These are phyloP conservation scores for Akanthomyces muscarius DNA, from an alignment of 2,329 filamentous ascomycete species.

Conservation along the genomic window DNA sequence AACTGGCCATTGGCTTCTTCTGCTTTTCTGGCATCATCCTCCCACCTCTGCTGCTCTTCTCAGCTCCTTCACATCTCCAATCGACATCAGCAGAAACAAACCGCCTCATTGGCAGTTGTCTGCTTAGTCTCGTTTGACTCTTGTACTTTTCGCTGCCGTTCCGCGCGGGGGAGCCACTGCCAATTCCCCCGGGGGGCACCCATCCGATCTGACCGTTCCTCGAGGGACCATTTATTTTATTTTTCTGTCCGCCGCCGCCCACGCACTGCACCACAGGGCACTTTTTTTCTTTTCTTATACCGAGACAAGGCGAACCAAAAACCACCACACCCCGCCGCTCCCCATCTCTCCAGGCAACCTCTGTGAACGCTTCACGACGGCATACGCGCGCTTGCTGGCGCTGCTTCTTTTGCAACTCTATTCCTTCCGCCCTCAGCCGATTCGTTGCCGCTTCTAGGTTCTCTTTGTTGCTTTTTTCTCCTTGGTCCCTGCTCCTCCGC, in stretches of 20 bases:
- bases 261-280: neutral
- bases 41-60: neutral
- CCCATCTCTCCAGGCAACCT: constrained; percentile 5
- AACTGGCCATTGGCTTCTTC: constrained; percentile 1
- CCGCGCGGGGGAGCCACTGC: neutral
- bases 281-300: constrained; percentile 20
- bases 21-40: neutral
- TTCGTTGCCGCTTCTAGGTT: neutral
- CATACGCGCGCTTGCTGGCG: constrained; percentile 12
- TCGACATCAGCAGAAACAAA: neutral
- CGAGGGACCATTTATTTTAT: constrained; percentile 11
- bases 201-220: constrained; percentile 11
- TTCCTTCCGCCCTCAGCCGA: neutral
- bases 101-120: neutral
- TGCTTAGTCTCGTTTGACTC: neutral
- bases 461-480: neutral
- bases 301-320: constrained; percentile 17
- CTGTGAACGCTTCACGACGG: constrained; percentile 14
- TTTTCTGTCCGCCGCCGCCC: neutral
- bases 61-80: neutral
- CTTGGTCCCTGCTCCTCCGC: neutral
- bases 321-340: constrained; percentile 2
- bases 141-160: neutral
- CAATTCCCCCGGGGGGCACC: neutral
- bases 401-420: neutral